Conservation (phyloP, 352 stramenopile genomes). For the Pythium rhizo-oryzae region DNA sequence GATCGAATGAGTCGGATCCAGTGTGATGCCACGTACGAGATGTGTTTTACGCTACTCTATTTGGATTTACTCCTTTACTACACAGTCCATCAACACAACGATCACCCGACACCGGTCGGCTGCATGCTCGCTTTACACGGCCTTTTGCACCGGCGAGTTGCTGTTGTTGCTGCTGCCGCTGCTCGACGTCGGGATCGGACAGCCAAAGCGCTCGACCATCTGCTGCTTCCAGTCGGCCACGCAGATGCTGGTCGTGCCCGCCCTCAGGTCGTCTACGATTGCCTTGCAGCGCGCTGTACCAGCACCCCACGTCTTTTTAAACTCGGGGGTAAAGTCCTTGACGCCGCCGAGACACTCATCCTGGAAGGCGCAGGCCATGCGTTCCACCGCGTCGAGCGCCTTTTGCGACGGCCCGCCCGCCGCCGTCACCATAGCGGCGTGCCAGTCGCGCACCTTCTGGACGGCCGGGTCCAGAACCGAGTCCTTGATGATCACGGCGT, state of each 20-base stretch:
- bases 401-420: conserved; percentile 16
- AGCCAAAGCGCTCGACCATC: conserved; percentile 30
- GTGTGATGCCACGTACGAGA: neutral
- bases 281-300: conserved; percentile 29
- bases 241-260: conserved; percentile 15
- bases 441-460: conserved; percentile 21
- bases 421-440: conserved; percentile 13
- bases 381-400: conserved; percentile 15
- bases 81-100: neutral
- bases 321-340: conserved; percentile 29
- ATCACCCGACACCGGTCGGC: neutral
- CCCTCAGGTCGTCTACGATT: conserved; percentile 27
- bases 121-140: neutral
- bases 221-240: conserved; percentile 28
- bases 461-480: conserved; percentile 7
- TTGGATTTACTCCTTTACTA: neutral
- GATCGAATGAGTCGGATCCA: conserved; percentile 21
- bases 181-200: conserved; percentile 9
- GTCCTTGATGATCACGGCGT: conserved; percentile 16
- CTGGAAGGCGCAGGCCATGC: conserved; percentile 33
- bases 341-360: conserved; percentile 35
- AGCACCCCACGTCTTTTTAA: conserved; percentile 29
- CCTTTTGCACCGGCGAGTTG: conserved; percentile 17
- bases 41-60: neutral
- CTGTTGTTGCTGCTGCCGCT: neutral